Base-by-base conservation (phyloP, 768 basidiomycete species). In the Scleroderma citrinum region DNA sequence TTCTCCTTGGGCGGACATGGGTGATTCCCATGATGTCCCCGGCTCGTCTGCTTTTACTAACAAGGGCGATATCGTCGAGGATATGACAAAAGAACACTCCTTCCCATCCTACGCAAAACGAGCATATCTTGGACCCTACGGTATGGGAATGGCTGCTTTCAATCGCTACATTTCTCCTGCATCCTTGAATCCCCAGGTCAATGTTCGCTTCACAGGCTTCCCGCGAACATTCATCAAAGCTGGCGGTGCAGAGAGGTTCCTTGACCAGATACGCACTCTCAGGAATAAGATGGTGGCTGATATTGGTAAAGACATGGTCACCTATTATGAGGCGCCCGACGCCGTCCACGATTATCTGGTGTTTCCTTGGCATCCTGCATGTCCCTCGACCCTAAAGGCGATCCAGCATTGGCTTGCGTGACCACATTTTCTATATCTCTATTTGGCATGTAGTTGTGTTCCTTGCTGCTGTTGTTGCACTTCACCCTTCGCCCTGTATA, bases 201-300 rank as follows among this genome's bases (percentile, higher is more conserved):
- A 56, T 4, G 66, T 74, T 11, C 58, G 66, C 47, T 86, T 85
- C 63, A 70, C 62, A 34, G 75, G 72, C n/a, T 85, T 80, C 63
- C 83, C 84, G 2, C 66, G 73, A 20, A 83, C 82, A 0, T 82
- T 82, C 62, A 73, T 86, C 36, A 68, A 73, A 6, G 73, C 70
- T 5, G 83, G 83, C 16, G 78, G 75, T 5, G 76, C 76, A 3
- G 83, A 85, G 59, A 61, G 76, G 10, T 52, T 82, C n/a, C 65
- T 73, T 17, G 83, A 85, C 60, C 69, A 71, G 39, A 75, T 77
- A 35, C 56, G 62, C n/a, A n/a, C n/a, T n/a, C n/a, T n/a, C n/a
- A n/a, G n/a, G n/a, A n/a, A n/a, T n/a, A n/a, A n/a, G n/a, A 23
- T 73, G 70, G 1, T 60, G 83, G 52, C 63, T 63, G 80, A 83